Evolutionary conservation across 2,329 filamentous ascomycete genomes (phyloP), one percentile per base, ranked within the genome.

Genomic region (Amauroascus niger): DNA sequence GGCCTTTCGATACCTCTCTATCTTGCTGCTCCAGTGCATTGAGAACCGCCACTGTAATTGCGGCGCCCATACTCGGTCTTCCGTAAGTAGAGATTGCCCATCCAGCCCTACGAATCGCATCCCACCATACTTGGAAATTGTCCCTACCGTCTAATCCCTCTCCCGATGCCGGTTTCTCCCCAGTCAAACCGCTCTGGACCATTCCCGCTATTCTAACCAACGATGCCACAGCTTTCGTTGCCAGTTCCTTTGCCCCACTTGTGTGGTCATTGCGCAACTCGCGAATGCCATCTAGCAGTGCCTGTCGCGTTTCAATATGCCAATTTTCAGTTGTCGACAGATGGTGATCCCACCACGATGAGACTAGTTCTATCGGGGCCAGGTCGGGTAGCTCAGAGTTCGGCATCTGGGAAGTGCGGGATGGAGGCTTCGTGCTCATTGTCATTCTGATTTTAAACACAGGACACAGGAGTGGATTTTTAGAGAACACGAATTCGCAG

Each of bases 1-100:
- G 5, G n/a, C 8, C n/a, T 18, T 35, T 30, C 4, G 26, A 9
- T 1, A 14, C 6, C 7, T 13, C 9, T n/a, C 32, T 28, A 14
- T 77, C 66, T 2, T 62, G 60, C 11, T 62, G 59, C 8, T 67
- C 62, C 33, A 84, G 67, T 2, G 72, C 71, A 11, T 69, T 67
- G 4, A 81, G 64, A 8, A 82, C 55, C 9, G 71, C 72, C 44
- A 68, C 72, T 37, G 79, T 69, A 26, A 84, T 80, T 1, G 81
- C 76, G 0, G 81, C 77, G 0, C 77, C 77, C 81, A 86, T 86
- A 63, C 77, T 82, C 57, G 82, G 80, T n/a, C 81, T 75, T 0
- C 81, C 80, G 52, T 82, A 81, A 61, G 82, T 82, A 66, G 78
- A 80, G 1, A 86, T 67, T 63, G 84, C 79, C 78, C 83, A 86